Evolutionary conservation across 306 rosid species (phyloP).

Genomic region (Lathyrus oleraceus): DNA sequence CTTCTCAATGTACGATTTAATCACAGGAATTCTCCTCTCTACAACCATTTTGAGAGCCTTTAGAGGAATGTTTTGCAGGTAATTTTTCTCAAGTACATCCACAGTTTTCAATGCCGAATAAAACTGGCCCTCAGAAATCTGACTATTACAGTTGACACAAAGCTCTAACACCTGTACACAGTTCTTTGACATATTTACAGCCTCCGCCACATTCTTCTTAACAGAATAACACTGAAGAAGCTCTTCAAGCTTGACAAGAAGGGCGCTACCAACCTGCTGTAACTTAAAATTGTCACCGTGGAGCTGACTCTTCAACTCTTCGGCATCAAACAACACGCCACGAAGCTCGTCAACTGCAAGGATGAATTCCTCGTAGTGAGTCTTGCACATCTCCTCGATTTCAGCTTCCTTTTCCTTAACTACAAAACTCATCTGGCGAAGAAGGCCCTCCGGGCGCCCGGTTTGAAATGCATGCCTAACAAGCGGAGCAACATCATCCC

Average conservation of each 20-base stretch:
- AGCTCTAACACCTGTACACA: constrained; percentile 79
- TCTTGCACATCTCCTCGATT: constrained; percentile 94
- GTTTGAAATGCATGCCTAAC: constrained; percentile 90
- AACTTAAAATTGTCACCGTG: constrained; percentile 78
- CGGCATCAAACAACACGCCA: constrained; percentile 87
- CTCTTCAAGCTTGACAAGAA: constrained; percentile 85
- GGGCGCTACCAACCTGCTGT: constrained; percentile 85
- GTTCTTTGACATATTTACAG: constrained; percentile 68
- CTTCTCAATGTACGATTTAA: constrained; percentile 77
- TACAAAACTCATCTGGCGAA: constrained; percentile 70
- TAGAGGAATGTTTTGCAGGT: constrained; percentile 53
- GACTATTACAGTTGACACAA: constrained; percentile 79
- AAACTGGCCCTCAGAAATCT: constrained; percentile 74
- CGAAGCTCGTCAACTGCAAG: constrained; percentile 92
- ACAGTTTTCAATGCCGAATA: constrained; percentile 77
- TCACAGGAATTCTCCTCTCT: constrained; percentile 74
- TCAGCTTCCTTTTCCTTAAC: constrained; percentile 84
- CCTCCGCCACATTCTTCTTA: constrained; percentile 79
- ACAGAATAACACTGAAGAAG: constrained; percentile 75
- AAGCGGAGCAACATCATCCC: constrained; percentile 86
- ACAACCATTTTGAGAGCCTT: constrained; percentile 59
- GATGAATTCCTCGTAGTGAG: constrained; percentile 92
- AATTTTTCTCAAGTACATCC: constrained; percentile 75
- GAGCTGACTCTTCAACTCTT: constrained; percentile 83
- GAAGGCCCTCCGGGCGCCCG: constrained; percentile 75